Evolutionary conservation across 352 stramenopile genomes (phyloP).

Genomic region (Phytophthora syringae): DNA sequence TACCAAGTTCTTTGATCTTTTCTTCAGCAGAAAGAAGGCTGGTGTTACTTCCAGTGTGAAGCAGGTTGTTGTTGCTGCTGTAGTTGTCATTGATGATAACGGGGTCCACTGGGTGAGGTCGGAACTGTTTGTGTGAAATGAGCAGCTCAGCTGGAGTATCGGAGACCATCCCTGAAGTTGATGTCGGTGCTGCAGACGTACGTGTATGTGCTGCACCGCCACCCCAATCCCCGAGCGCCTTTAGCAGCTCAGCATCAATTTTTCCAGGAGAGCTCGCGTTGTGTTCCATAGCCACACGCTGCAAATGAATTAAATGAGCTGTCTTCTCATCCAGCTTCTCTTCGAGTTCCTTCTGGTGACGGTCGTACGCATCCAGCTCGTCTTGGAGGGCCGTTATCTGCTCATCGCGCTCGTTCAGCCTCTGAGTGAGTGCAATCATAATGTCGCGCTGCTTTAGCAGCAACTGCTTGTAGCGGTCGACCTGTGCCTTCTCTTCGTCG

Average conservation of each 20-base stretch:
- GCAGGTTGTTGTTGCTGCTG: conserved; percentile 32
- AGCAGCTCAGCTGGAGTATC: conserved; percentile 48
- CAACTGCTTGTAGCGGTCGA: conserved; percentile 96
- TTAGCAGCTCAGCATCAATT: conserved; percentile 61
- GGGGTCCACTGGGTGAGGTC: conserved; percentile 48
- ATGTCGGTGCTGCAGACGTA: conserved; percentile 3
- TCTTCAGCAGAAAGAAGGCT: conserved; percentile 76
- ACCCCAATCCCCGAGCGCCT: conserved; percentile 72
- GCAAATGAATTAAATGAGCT: conserved; percentile 92
- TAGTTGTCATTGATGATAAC: conserved; percentile 53
- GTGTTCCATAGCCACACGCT: conserved; percentile 91
- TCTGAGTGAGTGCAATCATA: conserved; percentile 96
- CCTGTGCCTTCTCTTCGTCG: conserved; percentile 95
- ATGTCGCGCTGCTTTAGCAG: conserved; percentile 97
- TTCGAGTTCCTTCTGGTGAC: conserved; percentile 92
- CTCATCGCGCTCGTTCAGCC: conserved; percentile 95
- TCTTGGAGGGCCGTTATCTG: conserved; percentile 96
- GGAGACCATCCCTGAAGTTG: not conserved
- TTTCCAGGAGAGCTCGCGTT: conserved; percentile 73
- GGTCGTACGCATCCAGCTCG: conserved; percentile 94
- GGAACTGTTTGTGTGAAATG: conserved; percentile 76
- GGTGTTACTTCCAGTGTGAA: conserved; percentile 12
- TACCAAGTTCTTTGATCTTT: conserved; percentile 85
- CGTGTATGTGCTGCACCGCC: conserved; percentile 16
- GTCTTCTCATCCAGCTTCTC: conserved; percentile 96